Evolutionary conservation across 2,329 filamentous ascomycete genomes (phyloP), one percentile per base, ranked within the genome.

Genomic region (Colletotrichum musicola): DNA sequence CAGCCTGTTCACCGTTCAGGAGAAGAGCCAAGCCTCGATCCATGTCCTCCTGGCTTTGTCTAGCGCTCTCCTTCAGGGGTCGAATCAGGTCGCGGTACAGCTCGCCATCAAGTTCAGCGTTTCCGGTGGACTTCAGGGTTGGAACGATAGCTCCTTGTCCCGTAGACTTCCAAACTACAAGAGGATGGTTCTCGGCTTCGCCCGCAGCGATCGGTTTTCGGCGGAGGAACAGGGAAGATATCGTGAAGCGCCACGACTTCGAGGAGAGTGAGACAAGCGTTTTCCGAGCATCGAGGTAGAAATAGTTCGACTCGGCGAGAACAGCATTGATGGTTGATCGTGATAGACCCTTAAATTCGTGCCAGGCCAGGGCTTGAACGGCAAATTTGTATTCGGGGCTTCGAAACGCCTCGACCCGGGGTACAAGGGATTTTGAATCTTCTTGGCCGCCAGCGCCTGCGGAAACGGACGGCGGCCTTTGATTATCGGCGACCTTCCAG

Each of bases 251-350:
- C 93, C 93, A 96, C 40, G 93, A 93, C 77, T 90, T 92, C 51
- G 88, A 88, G 6, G 90, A 90, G 13, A 95, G 80, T 1, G 85
- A 86, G 61, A 92, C 86, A 16, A 96, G 86, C 2, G 90, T 92
- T 16, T 87, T 88, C 42, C 93, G 86, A 13, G 92, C 90, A 35
- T 90, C 86, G 22, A 91, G 88, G 74, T 95, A 96, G 9, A 90
- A 92, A 79, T 93, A 90, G 79, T 96, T 96, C 75, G 87, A 89
- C 78, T 96, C 93, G 57, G 92, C 93, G 55, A 96, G 85, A 7
- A 96, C 92, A 9, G 91, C 93, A 75, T 90, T 89, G 79, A 95
- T 92, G 4, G 92, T 90, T 1, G 92, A 93, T 66, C 88, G 87
- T 13, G 91, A 90, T 49, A 95, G 81, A 20, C 90, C 91, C 74